Evolutionary conservation across 2,329 filamentous ascomycete species (phyloP).

Genomic region (Aquanectria penicillioides): DNA sequence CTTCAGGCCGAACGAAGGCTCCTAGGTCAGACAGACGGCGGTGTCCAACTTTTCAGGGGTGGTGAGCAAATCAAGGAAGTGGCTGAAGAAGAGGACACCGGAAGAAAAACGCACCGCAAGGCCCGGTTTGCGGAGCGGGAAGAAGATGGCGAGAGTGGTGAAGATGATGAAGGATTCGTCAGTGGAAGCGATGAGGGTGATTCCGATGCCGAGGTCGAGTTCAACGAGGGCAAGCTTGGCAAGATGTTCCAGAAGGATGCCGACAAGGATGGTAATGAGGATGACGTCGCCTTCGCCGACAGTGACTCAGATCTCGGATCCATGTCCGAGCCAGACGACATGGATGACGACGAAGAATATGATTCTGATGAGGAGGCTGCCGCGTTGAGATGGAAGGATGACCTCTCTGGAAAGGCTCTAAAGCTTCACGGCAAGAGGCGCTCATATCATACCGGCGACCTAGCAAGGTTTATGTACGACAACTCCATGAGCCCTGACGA

Average conservation of each 20-base stretch:
- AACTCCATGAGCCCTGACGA: slow-evolving; percentile 78
- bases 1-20: slow-evolving; percentile 85
- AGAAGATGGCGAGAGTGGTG: slow-evolving; percentile 62
- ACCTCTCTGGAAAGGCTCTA: slow-evolving; percentile 79
- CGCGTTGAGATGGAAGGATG: slow-evolving; percentile 86
- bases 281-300: slow-evolving; percentile 90
- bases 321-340: slow-evolving; percentile 67
- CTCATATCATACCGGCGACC: slow-evolving; percentile 81
- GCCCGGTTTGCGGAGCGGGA: slow-evolving; percentile 69
- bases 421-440: slow-evolving; percentile 75
- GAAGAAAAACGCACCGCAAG: slow-evolving; percentile 67
- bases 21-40: slow-evolving; percentile 83
- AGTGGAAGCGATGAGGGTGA: slow-evolving; percentile 63
- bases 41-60: slow-evolving; percentile 85
- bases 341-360: slow-evolving; percentile 61
- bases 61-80: slow-evolving; percentile 74
- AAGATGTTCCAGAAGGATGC: slow-evolving; percentile 66
- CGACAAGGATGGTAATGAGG: slow-evolving; percentile 65
- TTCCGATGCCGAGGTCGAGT: slow-evolving; percentile 65
- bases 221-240: slow-evolving; percentile 68
- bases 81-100: slow-evolving; percentile 64
- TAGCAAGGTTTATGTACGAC: slow-evolving; percentile 91
- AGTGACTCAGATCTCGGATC: slow-evolving; percentile 97
- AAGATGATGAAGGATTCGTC: slow-evolving; percentile 62
- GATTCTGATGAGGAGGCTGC: slow-evolving; percentile 75